Evolutionary conservation across 495 filamentous ascomycete species (phyloP), one percentile per base, ranked within the genome.

Genomic region (Aspergillus cavernicola): DNA sequence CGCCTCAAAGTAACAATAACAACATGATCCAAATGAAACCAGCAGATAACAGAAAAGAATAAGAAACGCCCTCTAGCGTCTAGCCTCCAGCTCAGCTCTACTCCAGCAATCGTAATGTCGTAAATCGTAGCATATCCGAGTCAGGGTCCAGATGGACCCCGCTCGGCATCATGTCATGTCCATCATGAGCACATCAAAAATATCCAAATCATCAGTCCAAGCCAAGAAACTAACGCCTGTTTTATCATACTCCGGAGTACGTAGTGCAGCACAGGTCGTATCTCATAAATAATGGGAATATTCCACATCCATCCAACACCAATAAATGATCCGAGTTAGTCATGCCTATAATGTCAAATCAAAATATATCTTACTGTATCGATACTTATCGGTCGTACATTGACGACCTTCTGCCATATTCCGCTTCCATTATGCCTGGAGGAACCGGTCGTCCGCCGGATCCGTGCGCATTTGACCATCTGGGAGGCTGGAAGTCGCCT

Each of bases 331-430:
- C 15, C n/a, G 3, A 37, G 9, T 29, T 29, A 33, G 12, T n/a
- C 35, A 19, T 19, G 9, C 39, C 22, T 42, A 42, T 5, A 42
- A 28, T 29, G 26, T 49, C 45, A 37, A 9, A 19, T 33, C 16
- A 18, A 13, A 15, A 23, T 26, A 26, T 26, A 49, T 31, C 41
- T 16, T 31, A 16, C 10, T 5, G 15, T 44, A 3, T 44, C n/a
- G 4, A 37, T 37, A 37, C 24, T 50, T 24, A 58, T 23, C 55
- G 55, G 19, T 58, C 55, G 26, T 58, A 58, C 55, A 58, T 58
- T 3, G 53, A 38, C 23, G 55, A 31, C 11, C 50, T 48, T 41
- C 55, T 42, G 36, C 29, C 23, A 32, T 53, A 53, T 39, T 58
- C 55, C 22, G 46, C 51, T 36, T 58, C 55, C 3, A 48, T 22